Conservation (phyloP, 768 basidiomycete genomes). For the Tulasnella sp. region DNA sequence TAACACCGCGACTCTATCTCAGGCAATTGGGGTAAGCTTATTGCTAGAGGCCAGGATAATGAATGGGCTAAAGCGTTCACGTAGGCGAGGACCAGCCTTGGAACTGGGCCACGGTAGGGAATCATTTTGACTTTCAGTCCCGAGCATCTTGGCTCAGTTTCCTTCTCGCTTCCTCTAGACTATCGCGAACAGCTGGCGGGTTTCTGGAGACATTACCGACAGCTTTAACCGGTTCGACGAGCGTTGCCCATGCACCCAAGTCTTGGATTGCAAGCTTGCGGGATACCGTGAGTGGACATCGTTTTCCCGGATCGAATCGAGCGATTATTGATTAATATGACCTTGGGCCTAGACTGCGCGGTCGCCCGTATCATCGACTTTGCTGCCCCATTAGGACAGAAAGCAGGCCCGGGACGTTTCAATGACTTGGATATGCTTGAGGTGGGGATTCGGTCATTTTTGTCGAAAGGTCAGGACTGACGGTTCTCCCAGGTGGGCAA, state of each 20-base stretch:
- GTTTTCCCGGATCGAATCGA: not conserved
- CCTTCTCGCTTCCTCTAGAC: not conserved
- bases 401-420: slow-evolving; percentile 36
- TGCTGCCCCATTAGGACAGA: slow-evolving; percentile 39
- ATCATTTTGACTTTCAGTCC: not conserved
- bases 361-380: slow-evolving; percentile 44
- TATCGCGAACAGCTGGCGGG: slow-evolving; percentile 35
- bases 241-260: slow-evolving; percentile 28
- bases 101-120: slow-evolving; percentile 27
- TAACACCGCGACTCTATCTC: not conserved
- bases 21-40: slow-evolving; percentile 10
- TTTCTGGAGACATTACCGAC: slow-evolving; percentile 42
- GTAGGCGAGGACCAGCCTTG: slow-evolving; percentile 31
- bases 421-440: slow-evolving; percentile 44
- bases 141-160: not conserved
- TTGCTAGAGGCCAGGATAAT: not conserved
- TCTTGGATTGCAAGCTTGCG: slow-evolving; percentile 30
- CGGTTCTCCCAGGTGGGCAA: slow-evolving; percentile 20
- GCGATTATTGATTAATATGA: not conserved
- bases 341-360: slow-evolving; percentile 23
- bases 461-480: not conserved
- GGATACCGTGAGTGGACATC: slow-evolving; percentile 25
- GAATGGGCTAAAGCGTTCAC: not conserved
- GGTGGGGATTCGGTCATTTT: not conserved
- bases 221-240: slow-evolving; percentile 28